Evolutionary conservation across 495 filamentous ascomycete genomes (phyloP), one percentile per base, ranked within the genome.

Genomic region (Aspergillus sparsus): DNA sequence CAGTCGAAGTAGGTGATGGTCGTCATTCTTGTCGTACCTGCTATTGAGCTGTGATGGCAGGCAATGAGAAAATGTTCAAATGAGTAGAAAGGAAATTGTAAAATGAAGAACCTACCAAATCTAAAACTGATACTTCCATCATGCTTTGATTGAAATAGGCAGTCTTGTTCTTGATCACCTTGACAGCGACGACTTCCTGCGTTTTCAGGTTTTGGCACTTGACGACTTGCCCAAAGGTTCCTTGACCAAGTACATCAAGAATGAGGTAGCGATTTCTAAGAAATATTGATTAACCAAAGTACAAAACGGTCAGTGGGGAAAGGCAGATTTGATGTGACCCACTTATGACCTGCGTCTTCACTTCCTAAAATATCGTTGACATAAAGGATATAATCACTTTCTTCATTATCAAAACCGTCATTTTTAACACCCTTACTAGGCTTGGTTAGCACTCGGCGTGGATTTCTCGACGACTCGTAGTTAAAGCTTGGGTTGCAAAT

Each of bases 111-210:
- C 87, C 60, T 83, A 97, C 93, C 81, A 99, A 71, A 73, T 99
- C 95, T 33, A 99, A 78, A 7, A 99, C 95, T 7, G 95, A 99
- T 32, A 99, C 95, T 67, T 99, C 95, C 95, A 99, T 99, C 95
- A 99, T 99, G 72, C 95, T 99, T 74, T 99, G 95, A 68, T 99
- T 99, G 80, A 99, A 99, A 68, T 99, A 99, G 15, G 95, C 95
- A 0, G 94, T 98, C 71, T 95, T 86, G 72, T 99, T 99, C 74
- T 99, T 99, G 77, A 99, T 93, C 33, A 98, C 95, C 77, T 99
- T 99, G 59, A 99, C 95, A 1, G 95, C 95, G 31, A 99, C 93
- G 36, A 99, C 95, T 73, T 99, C 95, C 71, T 96, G 91, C 0
- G 95, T 97, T 72, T 95, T 97, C 64, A 98, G 74, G 65, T 98